Conservation (phyloP, 352 stramenopile species). For the Peronospora destructor region DNA sequence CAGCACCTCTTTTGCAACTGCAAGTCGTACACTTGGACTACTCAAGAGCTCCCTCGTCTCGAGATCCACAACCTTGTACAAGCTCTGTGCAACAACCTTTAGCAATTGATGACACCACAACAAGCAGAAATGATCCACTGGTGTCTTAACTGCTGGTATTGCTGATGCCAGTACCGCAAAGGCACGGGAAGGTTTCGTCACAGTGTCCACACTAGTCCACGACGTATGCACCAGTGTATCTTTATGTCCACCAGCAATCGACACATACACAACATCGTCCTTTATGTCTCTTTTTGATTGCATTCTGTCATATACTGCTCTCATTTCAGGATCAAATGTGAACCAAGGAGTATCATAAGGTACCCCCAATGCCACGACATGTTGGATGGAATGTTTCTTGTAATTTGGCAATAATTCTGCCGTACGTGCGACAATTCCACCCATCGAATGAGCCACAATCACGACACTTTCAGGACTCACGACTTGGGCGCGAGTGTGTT, state of each 20-base stretch:
- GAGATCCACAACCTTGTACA: constrained; percentile 54
- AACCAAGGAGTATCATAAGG: constrained; percentile 52
- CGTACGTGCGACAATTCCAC: constrained; percentile 57
- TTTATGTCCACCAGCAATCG: constrained; percentile 75
- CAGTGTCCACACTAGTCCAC: constrained; percentile 23
- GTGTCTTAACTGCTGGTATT: constrained; percentile 51
- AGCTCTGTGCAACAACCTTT: constrained; percentile 47
- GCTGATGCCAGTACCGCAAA: constrained; percentile 49
- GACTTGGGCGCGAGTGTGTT: constrained; percentile 11
- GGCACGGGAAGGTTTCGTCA: constrained; percentile 24
- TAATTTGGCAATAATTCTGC: constrained; percentile 70
- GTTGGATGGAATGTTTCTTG: constrained; percentile 62
- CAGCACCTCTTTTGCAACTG: constrained; percentile 37
- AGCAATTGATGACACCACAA: constrained; percentile 84
- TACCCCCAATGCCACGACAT: constrained; percentile 65
- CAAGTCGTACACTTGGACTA: constrained; percentile 34
- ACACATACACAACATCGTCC: constrained; percentile 50
- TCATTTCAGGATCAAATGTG: constrained; percentile 62
- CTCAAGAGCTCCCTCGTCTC: constrained; percentile 39
- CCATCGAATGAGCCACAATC: constrained; percentile 83
- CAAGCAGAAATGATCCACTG: constrained; percentile 77
- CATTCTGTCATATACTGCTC: constrained; percentile 50
- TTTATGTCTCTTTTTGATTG: constrained; percentile 14
- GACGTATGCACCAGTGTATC: constrained; percentile 68
- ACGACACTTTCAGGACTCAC: constrained; percentile 49